Evolutionary conservation across 805 yeast genomes (phyloP).

Genomic region (Metschnikowia gruessii): DNA sequence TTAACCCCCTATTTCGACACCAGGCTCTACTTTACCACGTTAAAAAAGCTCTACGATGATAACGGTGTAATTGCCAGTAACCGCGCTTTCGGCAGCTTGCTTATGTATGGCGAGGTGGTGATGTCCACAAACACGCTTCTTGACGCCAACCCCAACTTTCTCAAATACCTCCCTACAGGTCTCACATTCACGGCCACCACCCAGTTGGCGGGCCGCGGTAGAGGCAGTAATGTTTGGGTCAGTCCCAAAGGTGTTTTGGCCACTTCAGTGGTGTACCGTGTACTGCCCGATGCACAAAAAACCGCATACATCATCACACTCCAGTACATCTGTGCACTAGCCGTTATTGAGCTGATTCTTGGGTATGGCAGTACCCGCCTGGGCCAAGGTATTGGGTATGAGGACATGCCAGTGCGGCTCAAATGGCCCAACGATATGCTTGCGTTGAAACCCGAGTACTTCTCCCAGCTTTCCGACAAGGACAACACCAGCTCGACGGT

Average conservation of each 20-base stretch:
- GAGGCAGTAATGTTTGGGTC: slow-evolving; percentile 95
- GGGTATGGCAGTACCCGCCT: slow-evolving; percentile 46
- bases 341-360: slow-evolving; percentile 73
- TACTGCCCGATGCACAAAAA: slow-evolving; percentile 46
- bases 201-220: slow-evolving; percentile 89
- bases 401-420: slow-evolving; percentile 71
- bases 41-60: slow-evolving; percentile 34
- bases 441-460: slow-evolving; percentile 62
- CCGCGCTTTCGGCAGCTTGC: slow-evolving; percentile 53
- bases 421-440: slow-evolving; percentile 98
- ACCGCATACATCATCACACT: slow-evolving; percentile 68
- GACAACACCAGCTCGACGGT: slow-evolving; percentile 35
- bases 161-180: slow-evolving; percentile 67
- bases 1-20: slow-evolving; percentile 75
- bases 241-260: slow-evolving; percentile 93
- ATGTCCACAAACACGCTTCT: slow-evolving; percentile 82
- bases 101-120: slow-evolving; percentile 82
- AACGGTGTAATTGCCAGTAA: slow-evolving; percentile 21
- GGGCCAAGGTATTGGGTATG: slow-evolving; percentile 53
- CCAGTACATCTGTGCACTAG: slow-evolving; percentile 82
- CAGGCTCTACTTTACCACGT: slow-evolving; percentile 46
- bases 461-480: slow-evolving; percentile 28
- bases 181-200: slow-evolving; percentile 68
- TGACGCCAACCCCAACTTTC: slow-evolving; percentile 63
- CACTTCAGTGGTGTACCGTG: slow-evolving; percentile 62